Percentiles rank a stretch among this genome's conserved stretches.
phyloP scores from a whole-genome alignment of 2,329 filamentous ascomycete genomes.

The Clarireedia hainanense region DNA sequence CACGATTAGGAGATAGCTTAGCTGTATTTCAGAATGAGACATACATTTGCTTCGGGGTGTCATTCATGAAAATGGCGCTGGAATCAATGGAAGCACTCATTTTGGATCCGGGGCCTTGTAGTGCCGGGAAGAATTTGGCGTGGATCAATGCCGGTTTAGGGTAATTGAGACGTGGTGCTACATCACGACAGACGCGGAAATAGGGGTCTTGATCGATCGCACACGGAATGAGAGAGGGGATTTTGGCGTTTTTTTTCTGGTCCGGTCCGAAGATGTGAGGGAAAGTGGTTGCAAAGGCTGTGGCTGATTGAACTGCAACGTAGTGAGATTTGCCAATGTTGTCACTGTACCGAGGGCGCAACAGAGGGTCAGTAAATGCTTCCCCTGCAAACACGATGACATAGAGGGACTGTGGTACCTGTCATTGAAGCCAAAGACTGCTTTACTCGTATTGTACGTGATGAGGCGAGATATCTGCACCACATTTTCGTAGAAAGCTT shows the following conservation, averaged over 20 bases:
- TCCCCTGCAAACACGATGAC: too few relatives aligned
- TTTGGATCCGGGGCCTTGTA: constrained; percentile 88
- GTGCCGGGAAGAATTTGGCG: constrained; percentile 77
- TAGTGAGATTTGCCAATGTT: constrained; percentile 32
- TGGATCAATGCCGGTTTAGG: constrained; percentile 85
- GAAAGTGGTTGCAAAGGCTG: constrained; percentile 48
- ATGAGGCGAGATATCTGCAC: constrained; percentile 38
- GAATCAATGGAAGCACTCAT: constrained; percentile 75
- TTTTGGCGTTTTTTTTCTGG: constrained; percentile 58
- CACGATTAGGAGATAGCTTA: too few relatives aligned
- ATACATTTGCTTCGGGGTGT: constrained; percentile 71
- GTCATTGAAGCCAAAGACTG: constrained; percentile 35
- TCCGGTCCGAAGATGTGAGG: constrained; percentile 83
- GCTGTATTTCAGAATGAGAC: too few relatives aligned
- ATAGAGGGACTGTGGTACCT: constrained; percentile 22
- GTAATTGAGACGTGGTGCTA: constrained; percentile 63
- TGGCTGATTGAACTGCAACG: constrained; percentile 34
- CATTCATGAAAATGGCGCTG: constrained; percentile 86
- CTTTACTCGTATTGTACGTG: constrained; percentile 33
- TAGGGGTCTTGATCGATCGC: constrained; percentile 46
- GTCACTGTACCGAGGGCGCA: neutral
- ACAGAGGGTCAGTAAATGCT: too few relatives aligned
- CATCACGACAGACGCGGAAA: constrained; percentile 72
- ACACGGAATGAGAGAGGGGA: constrained; percentile 77
- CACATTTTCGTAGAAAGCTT: constrained; percentile 53